These are phyloP conservation scores for Erucastrum elatum DNA, from an alignment of 345 rosid species.

Conservation along the genomic window DNA sequence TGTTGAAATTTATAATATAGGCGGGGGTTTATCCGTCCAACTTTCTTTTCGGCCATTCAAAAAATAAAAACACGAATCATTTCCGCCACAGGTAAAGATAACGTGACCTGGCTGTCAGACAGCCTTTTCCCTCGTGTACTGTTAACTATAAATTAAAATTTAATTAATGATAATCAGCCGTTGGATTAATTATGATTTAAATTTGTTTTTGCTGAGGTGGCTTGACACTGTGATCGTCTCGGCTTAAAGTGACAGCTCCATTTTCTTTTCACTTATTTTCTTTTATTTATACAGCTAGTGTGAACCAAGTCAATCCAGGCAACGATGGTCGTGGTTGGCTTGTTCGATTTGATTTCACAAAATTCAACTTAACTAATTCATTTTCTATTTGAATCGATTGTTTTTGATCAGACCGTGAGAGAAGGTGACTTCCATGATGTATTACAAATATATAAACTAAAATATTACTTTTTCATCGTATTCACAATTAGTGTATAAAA, in stretches of 20 bases:
- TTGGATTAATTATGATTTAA: conserved; percentile 19
- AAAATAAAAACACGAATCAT: conserved; percentile 35
- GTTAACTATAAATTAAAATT: neutral
- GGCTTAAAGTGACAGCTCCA: conserved; percentile 36
- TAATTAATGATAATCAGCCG: conserved; percentile 32
- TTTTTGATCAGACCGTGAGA: conserved; percentile 24
- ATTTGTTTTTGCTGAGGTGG: conserved; percentile 24
- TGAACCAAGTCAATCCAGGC: too few species aligned
- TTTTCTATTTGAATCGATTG: neutral
- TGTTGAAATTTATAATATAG: conserved; percentile 35
- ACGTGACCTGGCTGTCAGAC: conserved; percentile 49
- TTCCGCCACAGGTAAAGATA: conserved; percentile 43
- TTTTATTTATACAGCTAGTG: too few species aligned
- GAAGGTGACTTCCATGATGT: conserved; percentile 40
- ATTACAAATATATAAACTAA: neutral
- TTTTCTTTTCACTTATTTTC: neutral
- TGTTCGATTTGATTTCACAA: conserved; percentile 18
- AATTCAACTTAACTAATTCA: conserved; percentile 23
- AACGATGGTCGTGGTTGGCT: conserved; percentile 41
- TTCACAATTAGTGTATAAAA: conserved; percentile 10
- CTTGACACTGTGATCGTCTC: conserved; percentile 28
- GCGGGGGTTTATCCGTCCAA: conserved; percentile 31
- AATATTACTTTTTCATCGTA: conserved; percentile 1
- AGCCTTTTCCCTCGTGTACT: conserved; percentile 39
- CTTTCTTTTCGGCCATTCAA: conserved; percentile 35